A percentile compares a stretch with the other conserved stretches of the same genome.
These are phyloP conservation scores for Beta macrorhiza DNA, from an alignment of 179 eudicot species.

Conservation along the genomic window DNA sequence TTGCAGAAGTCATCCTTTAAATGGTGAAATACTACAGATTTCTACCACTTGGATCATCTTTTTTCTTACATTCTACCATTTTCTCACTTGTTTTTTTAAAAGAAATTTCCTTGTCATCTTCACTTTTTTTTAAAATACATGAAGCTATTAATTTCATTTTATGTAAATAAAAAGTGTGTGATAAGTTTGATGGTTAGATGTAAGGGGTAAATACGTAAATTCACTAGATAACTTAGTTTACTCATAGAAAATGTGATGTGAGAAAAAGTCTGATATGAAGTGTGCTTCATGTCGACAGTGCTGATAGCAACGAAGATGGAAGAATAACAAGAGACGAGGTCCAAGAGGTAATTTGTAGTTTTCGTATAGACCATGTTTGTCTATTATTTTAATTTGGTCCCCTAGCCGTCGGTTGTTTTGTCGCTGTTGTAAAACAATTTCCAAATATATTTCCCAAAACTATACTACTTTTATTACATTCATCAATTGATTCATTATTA, in stretches of 20 bases:
- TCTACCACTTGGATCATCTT: not conserved
- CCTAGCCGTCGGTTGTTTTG: conserved; percentile 11
- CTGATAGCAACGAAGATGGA: conserved; percentile 85
- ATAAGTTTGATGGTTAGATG: too few species aligned
- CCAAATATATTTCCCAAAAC: not conserved
- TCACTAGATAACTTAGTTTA: conserved; percentile 13
- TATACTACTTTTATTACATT: not conserved
- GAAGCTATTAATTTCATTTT: too few species aligned
- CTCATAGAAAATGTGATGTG: conserved; percentile 19
- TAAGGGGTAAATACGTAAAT: not conserved
- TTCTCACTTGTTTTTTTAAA: not conserved
- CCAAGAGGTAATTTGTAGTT: conserved; percentile 57
- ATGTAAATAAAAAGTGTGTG: too few species aligned
- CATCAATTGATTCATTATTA: not conserved
- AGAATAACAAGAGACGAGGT: conserved; percentile 79
- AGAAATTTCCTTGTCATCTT: not conserved
- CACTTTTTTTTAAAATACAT: too few species aligned
- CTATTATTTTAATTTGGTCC: conserved; percentile 12
- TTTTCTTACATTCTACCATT: not conserved
- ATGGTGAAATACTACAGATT: conserved; percentile 1
- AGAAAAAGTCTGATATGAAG: not conserved
- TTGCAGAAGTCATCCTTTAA: conserved; percentile 18
- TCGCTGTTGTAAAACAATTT: not conserved
- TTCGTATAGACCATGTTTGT: conserved; percentile 14
- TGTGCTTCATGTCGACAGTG: conserved; percentile 45